Percentiles rank a stretch among this genome's conserved stretches.
Evolutionary conservation across 139 green algal genomes (phyloP).

Genomic region (Chlorella sp.): DNA sequence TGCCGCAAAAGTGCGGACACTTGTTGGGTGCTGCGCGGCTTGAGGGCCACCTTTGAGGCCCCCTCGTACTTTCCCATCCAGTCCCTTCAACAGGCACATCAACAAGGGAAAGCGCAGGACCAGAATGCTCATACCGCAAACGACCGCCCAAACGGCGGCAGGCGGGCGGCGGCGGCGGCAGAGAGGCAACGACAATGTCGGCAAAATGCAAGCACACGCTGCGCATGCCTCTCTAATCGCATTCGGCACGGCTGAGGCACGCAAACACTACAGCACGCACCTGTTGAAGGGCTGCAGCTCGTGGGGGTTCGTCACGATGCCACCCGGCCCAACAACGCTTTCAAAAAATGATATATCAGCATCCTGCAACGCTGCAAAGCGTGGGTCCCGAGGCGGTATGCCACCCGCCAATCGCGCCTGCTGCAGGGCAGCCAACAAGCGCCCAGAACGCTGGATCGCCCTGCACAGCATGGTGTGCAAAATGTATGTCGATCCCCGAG

Average conservation of each 20-base stretch:
- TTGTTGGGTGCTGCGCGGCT: conserved; percentile 70
- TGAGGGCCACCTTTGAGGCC: conserved; percentile 59
- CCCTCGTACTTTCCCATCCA: conserved; percentile 94
- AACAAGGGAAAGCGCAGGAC: background rate
- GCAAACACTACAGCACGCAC: conserved; percentile 35
- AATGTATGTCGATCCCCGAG: background rate
- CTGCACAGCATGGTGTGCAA: background rate
- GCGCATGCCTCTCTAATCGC: background rate
- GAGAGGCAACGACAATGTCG: background rate
- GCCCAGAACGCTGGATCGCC: background rate
- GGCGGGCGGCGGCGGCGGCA: background rate
- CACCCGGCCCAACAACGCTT: conserved; percentile 61
- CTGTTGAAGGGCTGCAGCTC: conserved; percentile 74
- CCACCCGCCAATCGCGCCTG: background rate
- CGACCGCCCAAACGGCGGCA: background rate
- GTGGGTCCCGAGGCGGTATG: background rate
- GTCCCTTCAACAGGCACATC: conserved; percentile 61
- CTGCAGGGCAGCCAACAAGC: background rate
- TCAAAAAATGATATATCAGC: conserved; percentile 54
- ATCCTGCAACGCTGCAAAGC: conserved; percentile 10
- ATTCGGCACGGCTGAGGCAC: background rate
- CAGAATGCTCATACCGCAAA: background rate
- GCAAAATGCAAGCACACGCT: no score
- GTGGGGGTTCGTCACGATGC: conserved; percentile 72
- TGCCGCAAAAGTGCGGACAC: conserved; percentile 79